Conservation (phyloP, 2,329 filamentous ascomycete species). For the Penicillium sp. region DNA sequence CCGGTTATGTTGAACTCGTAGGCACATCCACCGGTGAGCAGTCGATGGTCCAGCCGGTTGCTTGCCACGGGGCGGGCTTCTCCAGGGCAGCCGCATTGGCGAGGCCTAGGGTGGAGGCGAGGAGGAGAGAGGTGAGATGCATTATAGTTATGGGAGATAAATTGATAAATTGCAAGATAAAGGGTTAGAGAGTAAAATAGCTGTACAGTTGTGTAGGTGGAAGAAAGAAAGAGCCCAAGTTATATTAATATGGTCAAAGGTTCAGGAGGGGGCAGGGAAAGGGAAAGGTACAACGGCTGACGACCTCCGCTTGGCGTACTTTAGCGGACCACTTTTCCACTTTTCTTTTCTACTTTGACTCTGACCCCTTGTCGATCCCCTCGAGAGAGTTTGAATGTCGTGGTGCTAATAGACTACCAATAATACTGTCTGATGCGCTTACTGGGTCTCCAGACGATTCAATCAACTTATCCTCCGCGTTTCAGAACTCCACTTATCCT, state of each 20-base stretch:
- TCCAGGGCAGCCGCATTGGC: conserved; percentile 14
- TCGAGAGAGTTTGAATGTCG: no score
- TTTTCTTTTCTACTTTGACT: not conserved
- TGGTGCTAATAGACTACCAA: no score
- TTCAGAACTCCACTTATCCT: conserved; percentile 1
- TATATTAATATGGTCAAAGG: not conserved
- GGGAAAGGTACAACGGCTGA: not conserved
- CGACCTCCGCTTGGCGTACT: not conserved
- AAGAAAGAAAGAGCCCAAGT: not conserved
- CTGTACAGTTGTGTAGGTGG: not conserved
- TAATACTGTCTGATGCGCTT: not conserved
- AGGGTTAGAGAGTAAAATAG: not conserved
- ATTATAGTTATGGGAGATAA: conserved; percentile 17
- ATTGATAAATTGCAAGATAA: not conserved
- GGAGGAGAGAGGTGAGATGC: conserved; percentile 27
- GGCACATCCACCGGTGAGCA: conserved; percentile 31
- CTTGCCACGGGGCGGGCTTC: conserved; percentile 26
- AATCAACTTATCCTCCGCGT: conserved; percentile 2
- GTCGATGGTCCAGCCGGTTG: conserved; percentile 28
- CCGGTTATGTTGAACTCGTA: conserved; percentile 33
- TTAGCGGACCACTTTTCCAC: not conserved
- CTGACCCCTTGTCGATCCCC: not conserved
- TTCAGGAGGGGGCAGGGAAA: not conserved
- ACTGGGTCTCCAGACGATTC: conserved; percentile 1
- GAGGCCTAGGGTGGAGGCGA: conserved; percentile 22